Base-by-base conservation (phyloP, 2,329 filamentous ascomycete genomes). In the Aspergillus sp. region DNA sequence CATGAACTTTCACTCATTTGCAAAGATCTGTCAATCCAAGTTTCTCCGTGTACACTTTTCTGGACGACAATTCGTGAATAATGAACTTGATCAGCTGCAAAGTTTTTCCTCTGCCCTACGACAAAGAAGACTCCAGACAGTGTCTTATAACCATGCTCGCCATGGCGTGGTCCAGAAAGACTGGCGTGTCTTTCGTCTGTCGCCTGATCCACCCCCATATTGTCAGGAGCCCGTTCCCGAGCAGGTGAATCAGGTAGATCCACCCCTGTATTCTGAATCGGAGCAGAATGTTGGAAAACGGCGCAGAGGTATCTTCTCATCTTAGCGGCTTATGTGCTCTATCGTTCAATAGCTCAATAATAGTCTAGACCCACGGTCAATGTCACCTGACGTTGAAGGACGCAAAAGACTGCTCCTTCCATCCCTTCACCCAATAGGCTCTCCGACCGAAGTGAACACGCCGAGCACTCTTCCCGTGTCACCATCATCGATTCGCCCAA, bases 361-460 rank as follows among this genome's bases (percentile, higher is more conserved):
- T 63, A 61, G 54, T 64, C 28, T 65, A 68, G 66, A 64, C 34
- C 45, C 48, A 13, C 19, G 53, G 58, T 64, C 60, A 59, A 28
- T 62, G 25, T 48, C 63, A 57, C 50, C 63, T 28, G 31, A 63
- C 23, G 53, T 61, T 54, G 49, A 63, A 63, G 31, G 46, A 45
- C 59, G 50, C 53, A 68, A 66, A 59, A 64, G 30, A 64, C 47
- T 47, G 45, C 62, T 61, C 47, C 62, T 62, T 63, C 38, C 54
- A 59, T 61, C 63, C 61, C 65, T 60, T 51, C 22, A 34, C 57
- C 57, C 38, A 52, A 50, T 56, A 59, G 62, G 48, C 52, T 64
- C 66, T 60, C 62, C 62, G 34, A 66, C 67, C 50, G 65, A 69
- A 68, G 59, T 60, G 9, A 64, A 66, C 59, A 68, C 64, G 31